Percentiles rank a stretch among this genome's conserved stretches.
These are phyloP conservation scores for Phytopythium helicoides DNA, from an alignment of 352 stramenopile genomes.

Conservation along the genomic window DNA sequence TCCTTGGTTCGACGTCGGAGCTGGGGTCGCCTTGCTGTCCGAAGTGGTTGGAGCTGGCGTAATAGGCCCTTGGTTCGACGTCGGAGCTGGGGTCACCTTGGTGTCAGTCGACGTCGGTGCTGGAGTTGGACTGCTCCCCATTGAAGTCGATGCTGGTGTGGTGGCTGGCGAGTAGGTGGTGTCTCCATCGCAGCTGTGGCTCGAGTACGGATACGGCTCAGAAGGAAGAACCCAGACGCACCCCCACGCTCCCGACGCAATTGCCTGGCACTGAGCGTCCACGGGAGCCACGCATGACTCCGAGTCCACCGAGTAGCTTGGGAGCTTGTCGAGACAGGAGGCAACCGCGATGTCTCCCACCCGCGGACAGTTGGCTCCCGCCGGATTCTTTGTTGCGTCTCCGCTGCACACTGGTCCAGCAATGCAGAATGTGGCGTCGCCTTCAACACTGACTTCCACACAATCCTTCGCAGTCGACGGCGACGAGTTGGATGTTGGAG, in stretches of 20 bases:
- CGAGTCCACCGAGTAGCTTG: slow-evolving; percentile 18
- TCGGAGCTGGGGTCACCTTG: no score
- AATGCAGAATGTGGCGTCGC: slow-evolving; percentile 41
- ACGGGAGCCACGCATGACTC: slow-evolving; percentile 18
- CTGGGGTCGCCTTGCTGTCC: no score
- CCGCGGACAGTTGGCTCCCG: slow-evolving; percentile 25
- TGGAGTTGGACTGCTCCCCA: no score
- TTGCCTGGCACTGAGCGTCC: slow-evolving; percentile 20
- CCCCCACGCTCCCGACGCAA: slow-evolving; percentile 16
- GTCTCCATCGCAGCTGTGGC: no score
- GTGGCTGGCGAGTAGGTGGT: no score
- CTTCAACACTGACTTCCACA: slow-evolving; percentile 32
- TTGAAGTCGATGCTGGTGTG: no score
- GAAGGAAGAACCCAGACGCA: slow-evolving; percentile 22
- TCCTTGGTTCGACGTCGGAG: no score
- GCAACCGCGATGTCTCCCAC: slow-evolving; percentile 24
- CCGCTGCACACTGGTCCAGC: slow-evolving; percentile 31
- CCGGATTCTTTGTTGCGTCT: slow-evolving; percentile 12
- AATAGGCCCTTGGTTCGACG: no score
- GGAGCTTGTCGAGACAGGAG: slow-evolving; percentile 20
- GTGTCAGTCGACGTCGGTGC: no score
- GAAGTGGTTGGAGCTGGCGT: no score
- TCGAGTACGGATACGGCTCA: no score
- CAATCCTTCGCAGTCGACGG: slow-evolving; percentile 9
- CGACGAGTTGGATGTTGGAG: not conserved